A percentile compares a stretch with the other conserved stretches of the same genome.
Conservation (phyloP, 495 filamentous ascomycete species). For the Neurospora africana region DNA sequence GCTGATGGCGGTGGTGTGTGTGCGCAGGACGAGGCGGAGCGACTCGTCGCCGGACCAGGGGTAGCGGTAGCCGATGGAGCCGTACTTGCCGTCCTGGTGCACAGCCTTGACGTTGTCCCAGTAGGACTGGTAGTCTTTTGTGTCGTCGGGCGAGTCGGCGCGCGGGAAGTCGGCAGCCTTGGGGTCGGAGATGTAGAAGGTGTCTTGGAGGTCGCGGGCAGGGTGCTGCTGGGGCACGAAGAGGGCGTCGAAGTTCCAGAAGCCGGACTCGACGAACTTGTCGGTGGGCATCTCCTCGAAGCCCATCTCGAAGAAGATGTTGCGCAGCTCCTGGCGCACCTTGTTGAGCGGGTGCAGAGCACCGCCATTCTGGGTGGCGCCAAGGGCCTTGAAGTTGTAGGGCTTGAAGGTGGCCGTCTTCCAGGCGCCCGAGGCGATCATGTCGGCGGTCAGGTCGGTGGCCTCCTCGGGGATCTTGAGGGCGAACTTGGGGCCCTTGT, state of each 20-base stretch:
- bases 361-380: conserved; percentile 66
- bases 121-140: conserved; percentile 70
- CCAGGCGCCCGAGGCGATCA: conserved; percentile 72
- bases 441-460: conserved; percentile 89
- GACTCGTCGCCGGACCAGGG: conserved; percentile 87
- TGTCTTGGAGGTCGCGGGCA: conserved; percentile 91
- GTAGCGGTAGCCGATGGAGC: conserved; percentile 90
- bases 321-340: conserved; percentile 73
- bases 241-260: conserved; percentile 97
- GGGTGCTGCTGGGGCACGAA: conserved; percentile 97
- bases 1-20: conserved; percentile 88
- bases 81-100: conserved; percentile 78
- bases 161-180: conserved; percentile 62
- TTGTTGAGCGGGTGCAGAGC: conserved; percentile 92
- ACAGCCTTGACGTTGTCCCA: conserved; percentile 77
- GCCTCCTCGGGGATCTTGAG: conserved; percentile 81
- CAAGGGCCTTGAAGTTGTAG: conserved; percentile 93
- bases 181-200: conserved; percentile 94
- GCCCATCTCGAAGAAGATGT: conserved; percentile 90
- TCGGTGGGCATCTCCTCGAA: conserved; percentile 80
- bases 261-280: conserved; percentile 81
- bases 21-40: conserved; percentile 79
- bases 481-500: conserved; percentile 79
- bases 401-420: conserved; percentile 86
- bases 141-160: conserved; percentile 44